Evolutionary conservation across 192 early-diverging fungal genomes (phyloP).

Genomic region (Backusella morwellensis): DNA sequence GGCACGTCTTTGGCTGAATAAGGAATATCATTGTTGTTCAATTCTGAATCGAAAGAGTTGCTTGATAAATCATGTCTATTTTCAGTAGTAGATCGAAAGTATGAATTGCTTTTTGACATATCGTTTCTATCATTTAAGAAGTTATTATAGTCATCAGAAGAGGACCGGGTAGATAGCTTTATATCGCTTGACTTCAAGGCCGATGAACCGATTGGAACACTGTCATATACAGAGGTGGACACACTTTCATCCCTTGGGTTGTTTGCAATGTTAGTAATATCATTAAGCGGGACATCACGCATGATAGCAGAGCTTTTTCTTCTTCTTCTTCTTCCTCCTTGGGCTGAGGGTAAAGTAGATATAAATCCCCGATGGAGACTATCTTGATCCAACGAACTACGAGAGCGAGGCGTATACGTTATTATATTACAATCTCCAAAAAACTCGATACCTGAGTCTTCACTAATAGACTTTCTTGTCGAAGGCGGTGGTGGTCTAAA

Average conservation of each 20-base stretch:
- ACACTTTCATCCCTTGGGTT: not conserved
- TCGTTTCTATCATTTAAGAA: not conserved
- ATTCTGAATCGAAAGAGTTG: not conserved
- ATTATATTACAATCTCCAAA: not conserved
- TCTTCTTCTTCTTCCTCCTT: not conserved
- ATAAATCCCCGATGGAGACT: constrained; percentile 1
- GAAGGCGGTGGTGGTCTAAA: not conserved
- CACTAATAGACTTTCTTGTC: not conserved
- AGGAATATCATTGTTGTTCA: not conserved
- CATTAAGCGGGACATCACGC: not conserved
- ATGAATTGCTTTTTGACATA: not conserved
- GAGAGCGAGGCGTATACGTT: not conserved
- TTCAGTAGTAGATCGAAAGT: not conserved
- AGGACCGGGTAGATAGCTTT: not conserved
- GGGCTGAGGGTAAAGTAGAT: not conserved
- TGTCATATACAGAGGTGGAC: not conserved
- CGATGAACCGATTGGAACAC: not conserved
- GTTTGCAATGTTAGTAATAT: not conserved
- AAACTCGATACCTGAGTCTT: not conserved
- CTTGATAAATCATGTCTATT: not conserved
- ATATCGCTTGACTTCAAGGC: not conserved
- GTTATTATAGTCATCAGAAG: not conserved
- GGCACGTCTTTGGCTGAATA: not conserved
- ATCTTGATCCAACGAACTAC: not conserved
- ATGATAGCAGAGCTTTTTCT: not conserved